phyloP scores from a whole-genome alignment of 352 stramenopile genomes.

The Pythium sukuiense region DNA sequence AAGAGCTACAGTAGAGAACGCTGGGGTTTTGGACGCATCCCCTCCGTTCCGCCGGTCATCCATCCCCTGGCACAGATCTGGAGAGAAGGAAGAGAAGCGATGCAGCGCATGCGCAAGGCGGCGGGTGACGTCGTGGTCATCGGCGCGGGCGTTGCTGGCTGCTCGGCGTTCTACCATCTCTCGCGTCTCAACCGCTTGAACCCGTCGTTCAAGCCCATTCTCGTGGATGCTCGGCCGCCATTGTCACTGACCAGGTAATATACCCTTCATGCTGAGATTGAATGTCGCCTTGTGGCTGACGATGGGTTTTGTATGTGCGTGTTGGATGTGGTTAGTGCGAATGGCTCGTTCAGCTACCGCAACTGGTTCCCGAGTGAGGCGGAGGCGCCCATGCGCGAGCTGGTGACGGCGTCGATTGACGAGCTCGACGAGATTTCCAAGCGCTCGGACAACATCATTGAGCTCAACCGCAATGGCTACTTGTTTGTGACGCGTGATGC shows the following conservation, averaged over 20 bases:
- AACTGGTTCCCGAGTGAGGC: conserved; percentile 81
- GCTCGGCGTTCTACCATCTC: conserved; percentile 79
- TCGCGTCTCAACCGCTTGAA: conserved; percentile 65
- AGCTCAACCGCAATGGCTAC: conserved; percentile 80
- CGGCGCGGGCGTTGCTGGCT: conserved; percentile 68
- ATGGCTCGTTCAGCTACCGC: conserved; percentile 81
- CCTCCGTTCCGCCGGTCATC: not conserved
- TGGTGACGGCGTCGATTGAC: conserved; percentile 76
- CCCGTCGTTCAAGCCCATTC: conserved; percentile 62
- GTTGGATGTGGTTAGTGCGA: conserved; percentile 33
- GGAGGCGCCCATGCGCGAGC: conserved; percentile 60
- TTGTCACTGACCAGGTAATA: conserved; percentile 63
- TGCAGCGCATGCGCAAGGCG: conserved; percentile 46
- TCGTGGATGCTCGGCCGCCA: conserved; percentile 65
- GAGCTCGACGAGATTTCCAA: conserved; percentile 69
- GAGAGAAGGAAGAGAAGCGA: conserved; percentile 8
- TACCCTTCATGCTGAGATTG: not conserved
- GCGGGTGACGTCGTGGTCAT: conserved; percentile 72
- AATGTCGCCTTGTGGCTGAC: not conserved
- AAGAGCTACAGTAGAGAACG: not conserved
- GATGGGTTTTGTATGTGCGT: not conserved
- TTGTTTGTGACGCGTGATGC: conserved; percentile 64
- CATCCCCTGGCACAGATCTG: too few species aligned
- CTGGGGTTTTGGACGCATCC: not conserved
- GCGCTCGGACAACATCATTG: conserved; percentile 60